These are phyloP conservation scores for Laetiporus sulphureus DNA, from an alignment of 1,284 basidiomycete species.

Conservation along the genomic window DNA sequence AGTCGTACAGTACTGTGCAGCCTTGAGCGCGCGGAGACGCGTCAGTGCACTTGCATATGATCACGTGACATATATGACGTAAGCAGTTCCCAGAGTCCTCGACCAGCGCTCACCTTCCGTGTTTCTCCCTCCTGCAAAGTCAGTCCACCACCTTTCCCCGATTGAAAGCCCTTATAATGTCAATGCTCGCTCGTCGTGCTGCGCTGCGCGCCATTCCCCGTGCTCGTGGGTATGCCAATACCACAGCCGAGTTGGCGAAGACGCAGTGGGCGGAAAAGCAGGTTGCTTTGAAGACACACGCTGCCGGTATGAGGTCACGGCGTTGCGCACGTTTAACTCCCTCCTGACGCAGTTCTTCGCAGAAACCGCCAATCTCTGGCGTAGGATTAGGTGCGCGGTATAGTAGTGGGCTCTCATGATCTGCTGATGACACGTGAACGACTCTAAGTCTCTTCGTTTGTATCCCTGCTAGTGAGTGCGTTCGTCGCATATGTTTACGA, in stretches of 20 bases:
- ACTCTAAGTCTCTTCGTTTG: conserved; percentile 63
- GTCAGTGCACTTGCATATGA: conserved; percentile 12
- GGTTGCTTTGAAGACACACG: conserved; percentile 59
- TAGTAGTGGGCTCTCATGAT: background rate
- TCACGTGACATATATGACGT: conserved; percentile 11
- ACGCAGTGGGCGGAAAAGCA: conserved; percentile 46
- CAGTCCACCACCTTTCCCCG: no score
- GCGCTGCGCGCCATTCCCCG: conserved; percentile 35
- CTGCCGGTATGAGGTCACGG: conserved; percentile 45
- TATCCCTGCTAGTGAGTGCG: conserved; percentile 58
- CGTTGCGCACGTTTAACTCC: conserved; percentile 8
- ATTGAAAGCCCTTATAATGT: conserved; percentile 35
- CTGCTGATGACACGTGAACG: conserved; percentile 1
- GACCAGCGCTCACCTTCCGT: conserved; percentile 19
- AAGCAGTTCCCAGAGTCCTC: conserved; percentile 17
- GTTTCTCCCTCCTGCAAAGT: conserved; percentile 17
- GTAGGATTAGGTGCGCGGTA: conserved; percentile 70
- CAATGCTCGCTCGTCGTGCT: conserved; percentile 46
- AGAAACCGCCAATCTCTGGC: conserved; percentile 78
- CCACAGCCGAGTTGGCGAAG: conserved; percentile 32
- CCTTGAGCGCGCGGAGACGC: conserved; percentile 16
- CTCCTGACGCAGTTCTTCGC: conserved; percentile 5
- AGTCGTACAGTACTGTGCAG: conserved; percentile 13
- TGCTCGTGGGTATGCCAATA: conserved; percentile 34
- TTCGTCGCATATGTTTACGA: conserved; percentile 1